Evolutionary conservation across 129 eudicot genomes (phyloP), one percentile per base, ranked within the genome.

Genomic region (Flaveria linearis): DNA sequence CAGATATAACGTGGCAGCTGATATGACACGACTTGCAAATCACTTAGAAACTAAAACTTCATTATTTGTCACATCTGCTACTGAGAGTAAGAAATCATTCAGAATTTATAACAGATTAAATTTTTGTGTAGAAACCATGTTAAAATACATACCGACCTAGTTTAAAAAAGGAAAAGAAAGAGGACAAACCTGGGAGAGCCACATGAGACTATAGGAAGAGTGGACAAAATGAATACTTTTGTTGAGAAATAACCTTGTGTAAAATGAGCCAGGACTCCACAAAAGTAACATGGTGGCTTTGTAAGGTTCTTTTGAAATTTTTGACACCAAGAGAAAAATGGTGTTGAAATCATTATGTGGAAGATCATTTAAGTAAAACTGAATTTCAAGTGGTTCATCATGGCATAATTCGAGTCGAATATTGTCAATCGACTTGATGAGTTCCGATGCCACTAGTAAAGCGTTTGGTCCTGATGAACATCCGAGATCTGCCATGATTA

Each of bases 401-500:
- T 11, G 70, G 41, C 87, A 87, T 0, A 49, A 28, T 73, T 68
- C 74, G 20, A 16, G 71, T 11, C 89, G 11, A 2, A 72, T 58
- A 2, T 68, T 67, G 42, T 86, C 76, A 13, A 81, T 62, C 0
- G 82, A 78, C 41, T 73, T 84, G 13, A 92, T 36, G 28, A 90
- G 36, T 69, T 87, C 88, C 0, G 84, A 65, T 5, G 85, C 80
- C 1, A 82, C 85, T 1, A 84, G 30, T 23, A 87, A 50, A 18
- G 98, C 77, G 85, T 90, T 92, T 23, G 96, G 90, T 13, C 98
- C 98, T 9, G 92, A 86, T 23, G 96, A 87, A 46, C 92, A 92
- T n/a, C 96, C 98, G 78, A 92, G 51, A 69, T 90, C 96, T 14
- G 92, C 98, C 33, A 92, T 85, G 84, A 74, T 56, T 5, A 92